Base-by-base conservation (phyloP, 768 basidiomycete species). In the Phlegmacium glaucopus region DNA sequence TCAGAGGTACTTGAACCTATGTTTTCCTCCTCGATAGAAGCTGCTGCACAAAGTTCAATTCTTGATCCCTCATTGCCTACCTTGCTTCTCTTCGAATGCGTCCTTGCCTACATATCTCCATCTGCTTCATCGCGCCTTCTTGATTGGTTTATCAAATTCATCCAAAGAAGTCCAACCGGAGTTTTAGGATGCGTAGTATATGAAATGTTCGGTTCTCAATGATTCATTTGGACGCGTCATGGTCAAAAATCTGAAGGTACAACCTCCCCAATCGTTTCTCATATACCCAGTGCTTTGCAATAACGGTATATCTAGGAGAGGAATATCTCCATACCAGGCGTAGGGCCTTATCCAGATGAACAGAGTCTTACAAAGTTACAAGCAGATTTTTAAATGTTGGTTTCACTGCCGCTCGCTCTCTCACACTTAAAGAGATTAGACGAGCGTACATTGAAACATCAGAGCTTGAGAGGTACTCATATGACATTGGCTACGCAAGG, bases 221-320 rank as follows among this genome's bases (percentile, higher is more conserved):
- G 95, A 97, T 60, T 58, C 82, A 0, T 98, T 98, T 67, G 96
- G 95, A n/a, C 76, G 76, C 26, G 89, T 98, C 16, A 97, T 99
- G 94, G 68, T 85, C 47, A 79, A 78, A 38, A 98, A 98, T 65
- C 73, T 97, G 41, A 82, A 78, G 72, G 94, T 90, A 53, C 48
- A 70, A 16, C 6, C 29, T 17, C 16, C n/a, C n/a, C n/a, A n/a
- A 17, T 40, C 16, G n/a, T 16, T n/a, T 22, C 16, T 16, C 25
- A 47, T 39, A 37, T 16, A 9, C 8, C 3, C n/a, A 16, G 27
- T 45, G 35, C 50, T 34, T n/a, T 51, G 44, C 16, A 43, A 27
- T 43, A 12, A 15, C 30, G 8, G 9, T 4, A 10, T 32, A 16
- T 32, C 9, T 39, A 44, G 61, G 93, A 90, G 64, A 82, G 94